Base-by-base conservation (phyloP, 257 asterid genomes). In the Parsonsia alboflavescens region DNA sequence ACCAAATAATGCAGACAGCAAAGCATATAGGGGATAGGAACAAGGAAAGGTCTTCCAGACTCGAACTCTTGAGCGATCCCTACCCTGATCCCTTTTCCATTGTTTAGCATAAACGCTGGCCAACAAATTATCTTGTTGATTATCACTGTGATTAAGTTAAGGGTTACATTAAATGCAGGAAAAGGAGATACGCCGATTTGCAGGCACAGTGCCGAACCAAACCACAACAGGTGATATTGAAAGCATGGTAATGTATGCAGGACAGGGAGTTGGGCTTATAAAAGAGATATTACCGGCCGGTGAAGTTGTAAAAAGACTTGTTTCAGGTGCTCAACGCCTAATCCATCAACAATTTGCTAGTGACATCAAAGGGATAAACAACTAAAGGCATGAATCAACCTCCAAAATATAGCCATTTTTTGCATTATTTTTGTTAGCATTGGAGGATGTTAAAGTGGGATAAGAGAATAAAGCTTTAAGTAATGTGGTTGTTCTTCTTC, bases 191-290 rank as follows among this genome's bases (percentile, higher is more conserved):
- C 92, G 84, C 9, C 87, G 91, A 17, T 88, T 90, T 56, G 93
- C 89, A 19, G 98, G 98, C 21, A 87, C 97, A 0, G 91, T 89
- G 70, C 98, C 96, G 0, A 93, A 93, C 74, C 76, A 52, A 67
- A 75, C 88, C 39, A 80, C 98, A 28, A 88, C 86, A 0, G 97
- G 97, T 10, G 97, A 91, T 61, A 82, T 90, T 0, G 92, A 88
- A 68, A 91, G 90, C 89, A 90, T 93, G 98, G 96, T 83, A 5
- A 89, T 93, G 98, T 93, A 90, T 62, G 94, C 90, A 0, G 91
- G 98, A 66, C 75, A 87, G 75, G 89, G 95, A 1, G 86, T 89
- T 1, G 89, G 92, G 33, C 86, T 89, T 39, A 86, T 93, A 36
- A 77, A 84, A 42, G 93, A 93, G 68, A 89, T 93, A 65, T 57